Conservation (phyloP, 1,284 basidiomycete species). For the Cryptococcus jaspeensis region DNA sequence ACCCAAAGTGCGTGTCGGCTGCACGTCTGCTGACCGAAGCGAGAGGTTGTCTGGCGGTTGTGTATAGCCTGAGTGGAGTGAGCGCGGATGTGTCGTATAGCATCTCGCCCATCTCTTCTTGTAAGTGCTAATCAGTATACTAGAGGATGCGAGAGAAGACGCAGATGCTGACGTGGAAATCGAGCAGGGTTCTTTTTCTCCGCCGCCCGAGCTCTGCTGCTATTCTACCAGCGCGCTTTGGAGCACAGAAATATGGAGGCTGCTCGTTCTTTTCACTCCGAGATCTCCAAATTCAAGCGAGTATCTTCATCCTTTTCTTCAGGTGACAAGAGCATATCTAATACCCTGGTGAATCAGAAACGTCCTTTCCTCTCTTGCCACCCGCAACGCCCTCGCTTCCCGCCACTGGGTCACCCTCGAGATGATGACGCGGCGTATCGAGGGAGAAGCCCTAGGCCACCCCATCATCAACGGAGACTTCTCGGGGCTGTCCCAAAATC, state of each 20-base stretch:
- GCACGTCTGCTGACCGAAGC: slow-evolving; percentile 28
- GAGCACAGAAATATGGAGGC: slow-evolving; percentile 19
- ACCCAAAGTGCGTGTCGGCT: slow-evolving; percentile 28
- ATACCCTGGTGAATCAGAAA: slow-evolving; percentile 7
- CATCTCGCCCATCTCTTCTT: slow-evolving; percentile 25
- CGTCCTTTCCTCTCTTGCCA: slow-evolving; percentile 19
- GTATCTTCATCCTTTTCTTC: slow-evolving; percentile 1
- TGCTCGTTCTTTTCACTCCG: slow-evolving; percentile 22
- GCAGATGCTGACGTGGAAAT: neutral
- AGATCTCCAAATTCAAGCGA: slow-evolving; percentile 41
- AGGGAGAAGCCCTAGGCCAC: slow-evolving; percentile 16
- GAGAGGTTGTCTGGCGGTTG: slow-evolving; percentile 29
- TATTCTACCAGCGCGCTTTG: slow-evolving; percentile 36
- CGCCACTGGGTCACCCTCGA: slow-evolving; percentile 31
- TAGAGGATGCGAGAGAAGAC: neutral
- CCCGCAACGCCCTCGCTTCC: slow-evolving; percentile 26
- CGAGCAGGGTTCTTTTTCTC: slow-evolving; percentile 25
- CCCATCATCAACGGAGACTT: too few relatives aligned
- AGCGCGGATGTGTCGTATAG: slow-evolving; percentile 30
- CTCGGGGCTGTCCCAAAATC: too few relatives aligned
- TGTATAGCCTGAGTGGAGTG: slow-evolving; percentile 30
- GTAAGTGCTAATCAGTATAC: slow-evolving; percentile 19
- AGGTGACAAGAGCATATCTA: too few relatives aligned
- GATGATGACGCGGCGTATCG: slow-evolving; percentile 19
- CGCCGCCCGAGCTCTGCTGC: slow-evolving; percentile 32